Evolutionary conservation across 805 yeast species (phyloP).

Genomic region (Naumovozyma castellii): DNA sequence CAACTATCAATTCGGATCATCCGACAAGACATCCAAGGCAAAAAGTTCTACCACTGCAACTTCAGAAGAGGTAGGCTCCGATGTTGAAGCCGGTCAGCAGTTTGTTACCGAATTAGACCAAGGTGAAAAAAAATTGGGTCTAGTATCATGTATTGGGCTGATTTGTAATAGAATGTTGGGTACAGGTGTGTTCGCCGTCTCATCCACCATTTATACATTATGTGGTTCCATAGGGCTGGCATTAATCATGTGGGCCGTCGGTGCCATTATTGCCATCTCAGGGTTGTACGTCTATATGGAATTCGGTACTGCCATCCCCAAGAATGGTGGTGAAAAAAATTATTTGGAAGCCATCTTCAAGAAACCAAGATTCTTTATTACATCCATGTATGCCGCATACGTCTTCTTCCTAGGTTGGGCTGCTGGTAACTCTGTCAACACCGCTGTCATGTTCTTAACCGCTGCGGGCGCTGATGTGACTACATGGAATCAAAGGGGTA

Average conservation of each 20-base stretch:
- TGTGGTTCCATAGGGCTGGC: constrained; percentile 65
- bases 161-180: constrained; percentile 65
- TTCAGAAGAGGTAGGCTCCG: constrained; percentile 8
- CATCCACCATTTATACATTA: constrained; percentile 42
- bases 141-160: constrained; percentile 52
- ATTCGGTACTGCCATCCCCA: constrained; percentile 67
- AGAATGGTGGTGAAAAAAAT: constrained; percentile 82
- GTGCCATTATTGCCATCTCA: constrained; percentile 56
- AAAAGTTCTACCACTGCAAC: background rate
- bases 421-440: constrained; percentile 71
- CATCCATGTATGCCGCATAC: constrained; percentile 59
- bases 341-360: constrained; percentile 64
- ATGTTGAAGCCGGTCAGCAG: constrained; percentile 22
- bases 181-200: constrained; percentile 68
- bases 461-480: constrained; percentile 64
- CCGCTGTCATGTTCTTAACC: constrained; percentile 65
- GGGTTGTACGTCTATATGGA: constrained; percentile 69
- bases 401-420: constrained; percentile 78
- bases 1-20: constrained; percentile 12
- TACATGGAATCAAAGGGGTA: constrained; percentile 68
- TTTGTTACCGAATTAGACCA: constrained; percentile 32
- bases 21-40: constrained; percentile 1
- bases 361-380: constrained; percentile 59
- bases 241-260: constrained; percentile 65
- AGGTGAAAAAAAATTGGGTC: constrained; percentile 39